Conservation (phyloP, 2,329 filamentous ascomycete species). For the Fusarium brachygibbosum region DNA sequence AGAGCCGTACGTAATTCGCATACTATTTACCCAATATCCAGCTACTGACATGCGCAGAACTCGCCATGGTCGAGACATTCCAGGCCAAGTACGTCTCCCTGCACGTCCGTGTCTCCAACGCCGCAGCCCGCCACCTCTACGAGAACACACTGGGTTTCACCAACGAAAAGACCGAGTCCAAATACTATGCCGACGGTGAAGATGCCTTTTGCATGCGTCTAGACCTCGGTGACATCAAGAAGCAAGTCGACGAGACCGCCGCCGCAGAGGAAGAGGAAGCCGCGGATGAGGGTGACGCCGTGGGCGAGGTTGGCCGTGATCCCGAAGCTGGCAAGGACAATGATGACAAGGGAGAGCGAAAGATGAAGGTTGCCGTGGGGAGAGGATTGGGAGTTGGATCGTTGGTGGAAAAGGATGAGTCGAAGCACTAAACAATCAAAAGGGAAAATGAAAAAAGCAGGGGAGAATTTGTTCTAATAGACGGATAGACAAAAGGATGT, state of each 20-base stretch:
- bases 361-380: conserved; percentile 88
- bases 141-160: conserved; percentile 91
- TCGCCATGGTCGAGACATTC: conserved; percentile 97
- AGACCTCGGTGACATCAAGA: conserved; percentile 75
- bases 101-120: conserved; percentile 95
- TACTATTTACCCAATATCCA: neutral
- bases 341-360: conserved; percentile 43
- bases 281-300: conserved; percentile 76
- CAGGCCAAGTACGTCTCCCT: conserved; percentile 92
- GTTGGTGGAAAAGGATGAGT: conserved; percentile 79
- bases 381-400: conserved; percentile 82
- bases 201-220: conserved; percentile 96
- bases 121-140: conserved; percentile 91
- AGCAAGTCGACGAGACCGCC: conserved; percentile 58
- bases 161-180: conserved; percentile 85
- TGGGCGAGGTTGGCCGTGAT: conserved; percentile 73
- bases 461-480: conserved; percentile 38
- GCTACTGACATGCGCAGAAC: conserved; percentile 66
- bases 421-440: conserved; percentile 42
- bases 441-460: neutral
- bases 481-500: conserved; percentile 47
- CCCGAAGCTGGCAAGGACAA: conserved; percentile 55
- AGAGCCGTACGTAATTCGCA: conserved; percentile 78
- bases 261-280: conserved; percentile 59
- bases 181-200: conserved; percentile 98